Base-by-base conservation (phyloP, 345 rosid genomes). In the Pugionium cornutum region DNA sequence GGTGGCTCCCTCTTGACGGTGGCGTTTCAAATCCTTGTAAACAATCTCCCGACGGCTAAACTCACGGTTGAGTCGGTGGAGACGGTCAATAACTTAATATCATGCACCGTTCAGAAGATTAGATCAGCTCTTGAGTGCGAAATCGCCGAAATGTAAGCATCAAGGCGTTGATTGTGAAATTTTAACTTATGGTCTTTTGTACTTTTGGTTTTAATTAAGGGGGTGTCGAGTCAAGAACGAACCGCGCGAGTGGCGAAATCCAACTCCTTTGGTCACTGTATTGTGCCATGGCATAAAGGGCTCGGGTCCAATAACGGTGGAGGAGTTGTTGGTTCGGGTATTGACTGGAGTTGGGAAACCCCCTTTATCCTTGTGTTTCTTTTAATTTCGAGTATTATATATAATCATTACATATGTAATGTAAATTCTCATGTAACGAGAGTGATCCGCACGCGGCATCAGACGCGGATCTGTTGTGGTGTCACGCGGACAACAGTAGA, bases 211-310 rank as follows among this genome's bases (percentile, higher is more conserved):
- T 58, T 67, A 29, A 11, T 18, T 40, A 37, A 31, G 46, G 71
- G 98, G 88, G 83, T 83, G 86, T 80, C 81, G 99, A 95, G 99
- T 95, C 99, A 95, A 95, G 99, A 95, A 87, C 97, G 99, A 95
- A 95, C 99, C 97, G 82, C 95, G 84, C 82, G 71, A 50, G 83
- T 50, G 59, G 69, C 59, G 77, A 67, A 54, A 29, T 60, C 68
- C 69, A 72, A 83, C 83, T 82, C 96, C 86, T 79, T 82, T 84
- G 82, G 45, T 62, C 28, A 80, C 80, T 69, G 85, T 40, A 55
- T 31, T 75, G 18, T 18, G 18, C 18, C 18, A 18, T 18, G 18
- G 18, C 18, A 18, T 18, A 18, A 18, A 18, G 18, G 18, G 18
- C 18, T 18, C 18, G 18, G 65, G 71, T 9, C 57, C 10, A 51